Conservation (phyloP, 768 basidiomycete species). For the Boletellus emodensis region DNA sequence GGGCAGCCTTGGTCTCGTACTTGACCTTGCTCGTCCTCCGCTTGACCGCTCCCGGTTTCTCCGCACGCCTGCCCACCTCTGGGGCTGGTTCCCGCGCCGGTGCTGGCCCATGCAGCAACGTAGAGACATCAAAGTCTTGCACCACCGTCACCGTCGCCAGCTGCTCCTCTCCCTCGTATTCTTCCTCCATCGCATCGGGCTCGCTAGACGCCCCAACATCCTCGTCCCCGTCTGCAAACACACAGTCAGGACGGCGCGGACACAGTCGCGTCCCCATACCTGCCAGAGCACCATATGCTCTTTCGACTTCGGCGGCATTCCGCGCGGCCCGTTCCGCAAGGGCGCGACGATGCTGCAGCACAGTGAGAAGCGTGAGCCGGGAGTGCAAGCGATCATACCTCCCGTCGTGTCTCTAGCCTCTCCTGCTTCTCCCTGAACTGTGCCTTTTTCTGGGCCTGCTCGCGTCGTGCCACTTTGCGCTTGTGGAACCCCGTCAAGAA, state of each 20-base stretch:
- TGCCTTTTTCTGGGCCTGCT: constrained; percentile 71
- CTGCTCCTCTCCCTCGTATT: constrained; percentile 80
- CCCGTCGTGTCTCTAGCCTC: constrained; percentile 66
- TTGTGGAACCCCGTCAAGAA: constrained; percentile 94
- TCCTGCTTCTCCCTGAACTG: constrained; percentile 74
- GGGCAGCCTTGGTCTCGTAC: constrained; percentile 69
- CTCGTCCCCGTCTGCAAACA: constrained; percentile 29
- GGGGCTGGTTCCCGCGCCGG: constrained; percentile 1
- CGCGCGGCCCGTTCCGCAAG: constrained; percentile 72
- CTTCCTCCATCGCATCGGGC: constrained; percentile 47
- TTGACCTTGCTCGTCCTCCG: constrained; percentile 36
- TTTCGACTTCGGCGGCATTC: constrained; percentile 77
- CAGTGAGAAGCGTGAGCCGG: constrained; percentile 10
- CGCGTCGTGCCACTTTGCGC: constrained; percentile 80
- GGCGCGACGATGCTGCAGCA: constrained; percentile 64
- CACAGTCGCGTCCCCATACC: constrained; percentile 32
- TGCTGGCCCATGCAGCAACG: constrained; percentile 48
- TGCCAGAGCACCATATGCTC: constrained; percentile 55
- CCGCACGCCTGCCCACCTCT: constrained; percentile 11
- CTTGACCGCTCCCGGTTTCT: constrained; percentile 8
- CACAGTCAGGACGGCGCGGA: constrained; percentile 11
- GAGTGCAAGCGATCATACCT: constrained; percentile 47
- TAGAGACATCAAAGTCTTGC: constrained; percentile 82
- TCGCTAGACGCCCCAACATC: constrained; percentile 41
- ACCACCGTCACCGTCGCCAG: constrained; percentile 88